These are phyloP conservation scores for Dactylorhiza incarnata DNA, from an alignment of 106 monocot genomes.

Conservation along the genomic window DNA sequence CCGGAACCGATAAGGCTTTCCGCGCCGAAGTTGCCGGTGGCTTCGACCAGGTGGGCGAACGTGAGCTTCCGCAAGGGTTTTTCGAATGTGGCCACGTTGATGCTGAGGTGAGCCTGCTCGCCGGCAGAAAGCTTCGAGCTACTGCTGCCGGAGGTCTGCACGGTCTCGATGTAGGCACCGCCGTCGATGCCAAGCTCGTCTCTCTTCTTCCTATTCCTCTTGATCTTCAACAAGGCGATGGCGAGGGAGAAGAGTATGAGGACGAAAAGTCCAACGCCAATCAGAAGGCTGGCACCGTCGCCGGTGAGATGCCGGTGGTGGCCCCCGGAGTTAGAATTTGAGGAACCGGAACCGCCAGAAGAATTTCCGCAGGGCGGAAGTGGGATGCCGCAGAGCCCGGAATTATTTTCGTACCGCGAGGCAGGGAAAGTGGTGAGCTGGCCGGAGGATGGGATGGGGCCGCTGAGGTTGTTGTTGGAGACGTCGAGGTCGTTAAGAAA, in stretches of 20 bases:
- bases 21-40: constrained; percentile 69
- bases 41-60: constrained; percentile 68
- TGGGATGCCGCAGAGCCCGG: constrained; percentile 71
- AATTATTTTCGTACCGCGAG: constrained; percentile 57
- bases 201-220: constrained; percentile 19
- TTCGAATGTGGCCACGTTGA: constrained; percentile 75
- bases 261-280: constrained; percentile 45
- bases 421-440: constrained; percentile 70
- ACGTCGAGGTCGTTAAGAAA: constrained; percentile 68
- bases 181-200: constrained; percentile 10
- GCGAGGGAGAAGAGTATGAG: constrained; percentile 29
- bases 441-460: constrained; percentile 58
- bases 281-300: constrained; percentile 29
- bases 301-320: neutral
- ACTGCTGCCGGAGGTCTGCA: constrained; percentile 25
- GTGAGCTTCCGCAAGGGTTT: constrained; percentile 66
- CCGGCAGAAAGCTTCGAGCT: constrained; percentile 49
- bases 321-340: neutral
- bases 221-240: constrained; percentile 37
- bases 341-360: neutral
- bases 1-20: constrained; percentile 73
- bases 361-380: constrained; percentile 32
- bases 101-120: constrained; percentile 68
- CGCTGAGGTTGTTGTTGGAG: constrained; percentile 70
- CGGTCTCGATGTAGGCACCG: constrained; percentile 36